phyloP scores from a whole-genome alignment of 306 rosid genomes.

The Medicago lupulina region DNA sequence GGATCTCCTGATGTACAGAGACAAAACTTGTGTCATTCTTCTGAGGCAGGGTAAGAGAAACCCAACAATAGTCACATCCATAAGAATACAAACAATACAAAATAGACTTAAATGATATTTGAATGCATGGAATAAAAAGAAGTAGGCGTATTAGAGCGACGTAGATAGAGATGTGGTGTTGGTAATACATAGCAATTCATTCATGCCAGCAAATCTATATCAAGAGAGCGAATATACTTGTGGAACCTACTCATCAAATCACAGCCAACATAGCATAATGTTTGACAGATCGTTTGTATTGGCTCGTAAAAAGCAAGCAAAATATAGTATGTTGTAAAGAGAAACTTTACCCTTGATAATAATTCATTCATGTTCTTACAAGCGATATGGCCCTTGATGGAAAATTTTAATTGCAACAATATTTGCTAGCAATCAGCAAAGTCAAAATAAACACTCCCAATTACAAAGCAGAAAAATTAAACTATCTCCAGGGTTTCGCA shows the following conservation, averaged over 20 bases:
- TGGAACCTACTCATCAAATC: slow-evolving; percentile 14
- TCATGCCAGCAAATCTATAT: slow-evolving; percentile 5
- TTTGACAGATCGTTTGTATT: not conserved
- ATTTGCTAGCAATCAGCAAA: slow-evolving; percentile 37
- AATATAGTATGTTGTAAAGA: slow-evolving; percentile 7
- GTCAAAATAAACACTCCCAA: slow-evolving; percentile 18
- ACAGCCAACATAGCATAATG: slow-evolving; percentile 27
- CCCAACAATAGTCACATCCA: slow-evolving; percentile 37
- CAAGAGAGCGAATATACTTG: not conserved
- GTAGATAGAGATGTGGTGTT: slow-evolving; percentile 13
- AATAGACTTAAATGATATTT: slow-evolving; percentile 10
- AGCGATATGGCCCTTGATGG: not conserved
- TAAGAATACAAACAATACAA: slow-evolving; percentile 24
- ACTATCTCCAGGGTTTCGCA: slow-evolving; percentile 8
- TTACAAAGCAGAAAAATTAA: not conserved
- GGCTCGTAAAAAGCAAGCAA: slow-evolving; percentile 26
- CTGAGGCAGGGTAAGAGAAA: slow-evolving; percentile 35
- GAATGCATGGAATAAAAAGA: slow-evolving; percentile 31
- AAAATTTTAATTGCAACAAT: slow-evolving; percentile 17
- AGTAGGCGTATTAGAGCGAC: slow-evolving; percentile 22
- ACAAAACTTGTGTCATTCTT: slow-evolving; percentile 37
- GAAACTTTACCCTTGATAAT: slow-evolving; percentile 23
- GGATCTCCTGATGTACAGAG: slow-evolving; percentile 77
- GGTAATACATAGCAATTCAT: slow-evolving; percentile 35
- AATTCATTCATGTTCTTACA: slow-evolving; percentile 25